A percentile compares a stretch with the other conserved stretches of the same genome.
These are phyloP conservation scores for Candida sanyiensis DNA, from an alignment of 805 yeast species.

Conservation along the genomic window DNA sequence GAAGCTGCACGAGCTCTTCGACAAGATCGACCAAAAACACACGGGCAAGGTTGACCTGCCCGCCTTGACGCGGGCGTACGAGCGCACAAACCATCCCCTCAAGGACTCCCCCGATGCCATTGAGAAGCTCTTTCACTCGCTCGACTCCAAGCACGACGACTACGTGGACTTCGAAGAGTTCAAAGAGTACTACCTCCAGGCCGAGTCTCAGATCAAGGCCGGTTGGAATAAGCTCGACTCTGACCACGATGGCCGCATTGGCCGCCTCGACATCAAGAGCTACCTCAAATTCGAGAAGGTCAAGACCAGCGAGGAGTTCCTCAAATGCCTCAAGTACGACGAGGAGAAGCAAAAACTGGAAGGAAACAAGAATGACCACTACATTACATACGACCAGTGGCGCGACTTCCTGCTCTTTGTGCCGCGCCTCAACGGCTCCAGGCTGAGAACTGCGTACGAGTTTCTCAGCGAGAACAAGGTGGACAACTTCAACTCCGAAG, in stretches of 20 bases:
- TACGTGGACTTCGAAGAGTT: slow-evolving; percentile 62
- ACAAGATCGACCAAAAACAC: slow-evolving; percentile 36
- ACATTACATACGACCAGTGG: slow-evolving; percentile 80
- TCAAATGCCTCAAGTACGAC: slow-evolving; percentile 27
- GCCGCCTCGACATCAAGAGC: slow-evolving; percentile 55
- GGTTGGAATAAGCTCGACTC: slow-evolving; percentile 67
- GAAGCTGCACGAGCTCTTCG: slow-evolving; percentile 30
- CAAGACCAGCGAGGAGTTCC: slow-evolving; percentile 55
- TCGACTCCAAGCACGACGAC: slow-evolving; percentile 53
- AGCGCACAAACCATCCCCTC: slow-evolving; percentile 52
- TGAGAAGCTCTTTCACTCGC: slow-evolving; percentile 47
- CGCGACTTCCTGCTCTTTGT: slow-evolving; percentile 74
- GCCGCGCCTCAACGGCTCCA: slow-evolving; percentile 73
- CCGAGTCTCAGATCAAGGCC: slow-evolving; percentile 63
- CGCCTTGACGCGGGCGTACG: slow-evolving; percentile 35
- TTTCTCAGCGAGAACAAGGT: slow-evolving; percentile 70
- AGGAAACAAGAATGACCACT: slow-evolving; percentile 36
- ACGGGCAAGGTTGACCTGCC: slow-evolving; percentile 34
- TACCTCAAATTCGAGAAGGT: slow-evolving; percentile 46
- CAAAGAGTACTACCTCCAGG: slow-evolving; percentile 52
- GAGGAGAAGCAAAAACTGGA: slow-evolving; percentile 36
- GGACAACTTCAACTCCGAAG: slow-evolving; percentile 83
- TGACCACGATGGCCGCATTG: slow-evolving; percentile 68
- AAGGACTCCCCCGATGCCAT: slow-evolving; percentile 56
- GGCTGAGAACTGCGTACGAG: slow-evolving; percentile 74